Evolutionary conservation across 1,284 basidiomycete species (phyloP), one percentile per base, ranked within the genome.

Genomic region (Naganishia cerealis): DNA sequence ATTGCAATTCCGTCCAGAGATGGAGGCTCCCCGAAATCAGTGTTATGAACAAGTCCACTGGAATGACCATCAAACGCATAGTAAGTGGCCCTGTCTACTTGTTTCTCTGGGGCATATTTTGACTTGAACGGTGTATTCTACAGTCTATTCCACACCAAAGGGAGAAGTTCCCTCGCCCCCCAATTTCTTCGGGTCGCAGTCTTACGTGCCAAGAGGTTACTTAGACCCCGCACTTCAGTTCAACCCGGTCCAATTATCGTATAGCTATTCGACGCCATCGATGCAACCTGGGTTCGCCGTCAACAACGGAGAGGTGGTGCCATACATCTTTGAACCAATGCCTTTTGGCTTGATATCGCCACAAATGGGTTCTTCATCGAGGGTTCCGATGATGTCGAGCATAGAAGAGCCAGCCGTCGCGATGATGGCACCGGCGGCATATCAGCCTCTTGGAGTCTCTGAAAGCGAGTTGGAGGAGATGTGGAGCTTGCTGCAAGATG

Each of bases 261-360:
- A 54, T 52, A 21, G 18, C n/a, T 38, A 62, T 50, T 33, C 46
- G 12, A 33, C 59, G 9, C 46, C 46, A 50, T 18, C 55, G 21
- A 24, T 46, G 33, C 39, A 67, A 9, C 59, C 67, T 16, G 59
- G 67, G 26, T 62, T 68, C 33, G 59, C 43, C 6, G 62, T 68
- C 42, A 42, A 38, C 3, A 36, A 39, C 13, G 48, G 48, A 15
- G 55, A 55, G 13, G 56, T 68, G 10, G 67, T 68, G 24, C 67
- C 67, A 3, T 68, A 68, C 36, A 65, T 68, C 18, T 68, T 68
- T 29, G 67, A 68, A 33, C 67, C 67, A 33, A 59, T 57, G 43
- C 67, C 67, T 1, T 48, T 63, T 38, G 59, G 61, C 26, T 54
- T 63, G 21, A 26, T 54, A 16, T 29, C 50, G 13, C 50, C 50